phyloP scores from a whole-genome alignment of 164 flowering plant genomes.

The Stephania yunnanensis region DNA sequence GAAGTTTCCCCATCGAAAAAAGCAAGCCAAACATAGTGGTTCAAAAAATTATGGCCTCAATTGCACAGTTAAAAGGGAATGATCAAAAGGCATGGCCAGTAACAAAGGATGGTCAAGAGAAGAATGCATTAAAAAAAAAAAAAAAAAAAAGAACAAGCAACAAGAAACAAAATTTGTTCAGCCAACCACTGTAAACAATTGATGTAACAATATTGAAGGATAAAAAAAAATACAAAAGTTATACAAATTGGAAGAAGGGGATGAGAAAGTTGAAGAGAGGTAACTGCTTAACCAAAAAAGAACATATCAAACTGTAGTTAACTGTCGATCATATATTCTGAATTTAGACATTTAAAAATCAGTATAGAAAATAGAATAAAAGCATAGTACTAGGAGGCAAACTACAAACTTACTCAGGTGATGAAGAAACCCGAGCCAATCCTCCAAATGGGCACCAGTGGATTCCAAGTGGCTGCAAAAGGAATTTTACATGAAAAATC shows the following conservation, averaged over 20 bases:
- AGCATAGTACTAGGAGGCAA: not conserved
- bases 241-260: not conserved
- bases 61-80: not conserved
- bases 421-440: constrained; percentile 27
- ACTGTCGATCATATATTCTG: not conserved
- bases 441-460: constrained; percentile 63
- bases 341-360: not conserved
- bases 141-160: no score
- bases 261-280: not conserved
- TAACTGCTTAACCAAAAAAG: not conserved
- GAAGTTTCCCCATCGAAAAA: not conserved
- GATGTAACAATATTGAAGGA: not conserved
- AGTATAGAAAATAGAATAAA: not conserved
- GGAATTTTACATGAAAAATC: not conserved
- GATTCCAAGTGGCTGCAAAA: constrained; percentile 47
- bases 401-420: constrained; percentile 42
- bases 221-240: not conserved
- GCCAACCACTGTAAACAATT: not conserved
- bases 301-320: not conserved
- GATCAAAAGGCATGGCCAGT: not conserved
- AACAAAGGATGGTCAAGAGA: not conserved
- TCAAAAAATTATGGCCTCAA: not conserved
- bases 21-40: not conserved
- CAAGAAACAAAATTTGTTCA: not conserved
- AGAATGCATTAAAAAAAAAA: no score